These are phyloP conservation scores for Zygoascus hellenicus DNA, from an alignment of 1,139 yeast genomes.

Conservation along the genomic window DNA sequence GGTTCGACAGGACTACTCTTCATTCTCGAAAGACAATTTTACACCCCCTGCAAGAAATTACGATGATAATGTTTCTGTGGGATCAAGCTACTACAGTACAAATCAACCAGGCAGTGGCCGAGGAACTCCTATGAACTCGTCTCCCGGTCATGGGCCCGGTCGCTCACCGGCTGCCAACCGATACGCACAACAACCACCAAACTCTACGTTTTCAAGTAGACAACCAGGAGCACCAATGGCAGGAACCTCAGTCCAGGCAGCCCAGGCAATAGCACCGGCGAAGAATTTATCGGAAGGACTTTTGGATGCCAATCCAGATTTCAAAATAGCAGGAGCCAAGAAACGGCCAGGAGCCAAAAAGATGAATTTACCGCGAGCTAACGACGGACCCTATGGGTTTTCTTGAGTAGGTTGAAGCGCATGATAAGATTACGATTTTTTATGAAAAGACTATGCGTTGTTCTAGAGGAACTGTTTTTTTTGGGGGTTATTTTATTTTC, in stretches of 20 bases:
- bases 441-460: no score
- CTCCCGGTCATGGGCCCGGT: not conserved
- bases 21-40: no score
- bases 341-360: constrained; percentile 9
- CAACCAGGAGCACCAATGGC: constrained; percentile 25
- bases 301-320: constrained; percentile 33
- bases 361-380: constrained; percentile 4
- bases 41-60: not conserved
- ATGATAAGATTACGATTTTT: no score
- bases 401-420: not conserved
- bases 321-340: constrained; percentile 23
- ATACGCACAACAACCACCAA: constrained; percentile 14
- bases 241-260: constrained; percentile 44
- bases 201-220: constrained; percentile 20
- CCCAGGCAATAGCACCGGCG: constrained; percentile 2
- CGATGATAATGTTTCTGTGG: not conserved
- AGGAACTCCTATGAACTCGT: not conserved
- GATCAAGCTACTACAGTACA: not conserved
- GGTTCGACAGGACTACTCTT: no score
- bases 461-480: no score
- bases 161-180: constrained; percentile 14
- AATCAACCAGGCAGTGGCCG: not conserved
- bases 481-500: no score
- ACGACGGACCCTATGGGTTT: constrained; percentile 9
- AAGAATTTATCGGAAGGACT: constrained; percentile 29